These are phyloP conservation scores for Westerdykella sp. DNA, from an alignment of 2,329 filamentous ascomycete genomes.

Conservation along the genomic window DNA sequence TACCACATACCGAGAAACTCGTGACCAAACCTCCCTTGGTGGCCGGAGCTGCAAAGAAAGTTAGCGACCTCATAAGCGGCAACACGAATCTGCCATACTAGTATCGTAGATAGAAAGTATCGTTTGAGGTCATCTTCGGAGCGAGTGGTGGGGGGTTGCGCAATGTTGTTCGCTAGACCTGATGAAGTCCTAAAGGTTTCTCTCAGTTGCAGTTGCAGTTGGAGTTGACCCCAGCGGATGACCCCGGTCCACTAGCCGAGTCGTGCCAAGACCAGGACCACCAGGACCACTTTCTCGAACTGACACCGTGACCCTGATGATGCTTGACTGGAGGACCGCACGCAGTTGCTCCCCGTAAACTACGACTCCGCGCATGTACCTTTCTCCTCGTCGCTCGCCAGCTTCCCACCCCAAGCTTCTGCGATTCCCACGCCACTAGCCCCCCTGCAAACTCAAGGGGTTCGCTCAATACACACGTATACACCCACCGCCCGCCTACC, in stretches of 20 bases:
- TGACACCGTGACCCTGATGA: constrained; percentile 33
- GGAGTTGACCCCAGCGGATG: not conserved
- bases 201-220: not conserved
- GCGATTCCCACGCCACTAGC: constrained; percentile 5
- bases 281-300: constrained; percentile 30
- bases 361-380: not conserved
- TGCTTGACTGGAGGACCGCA: constrained; percentile 11
- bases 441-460: not conserved
- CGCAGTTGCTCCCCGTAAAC: not conserved
- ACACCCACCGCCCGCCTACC: constrained; percentile 32
- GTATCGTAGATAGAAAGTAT: constrained; percentile 93
- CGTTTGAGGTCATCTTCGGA: constrained; percentile 54
- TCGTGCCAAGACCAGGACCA: constrained; percentile 13
- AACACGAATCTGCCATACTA: constrained; percentile 60
- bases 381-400: not conserved
- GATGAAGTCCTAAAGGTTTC: constrained; percentile 2
- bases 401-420: constrained; percentile 10
- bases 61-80: constrained; percentile 14
- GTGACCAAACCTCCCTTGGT: constrained; percentile 94
- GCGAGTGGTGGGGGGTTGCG: constrained; percentile 38
- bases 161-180: constrained; percentile 2
- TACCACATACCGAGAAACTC: constrained; percentile 74
- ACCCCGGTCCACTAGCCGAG: constrained; percentile 14
- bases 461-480: constrained; percentile 23
- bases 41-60: constrained; percentile 67